These are phyloP conservation scores for Pulicaria dysenterica DNA, from an alignment of 129 eudicot genomes.

Conservation along the genomic window DNA sequence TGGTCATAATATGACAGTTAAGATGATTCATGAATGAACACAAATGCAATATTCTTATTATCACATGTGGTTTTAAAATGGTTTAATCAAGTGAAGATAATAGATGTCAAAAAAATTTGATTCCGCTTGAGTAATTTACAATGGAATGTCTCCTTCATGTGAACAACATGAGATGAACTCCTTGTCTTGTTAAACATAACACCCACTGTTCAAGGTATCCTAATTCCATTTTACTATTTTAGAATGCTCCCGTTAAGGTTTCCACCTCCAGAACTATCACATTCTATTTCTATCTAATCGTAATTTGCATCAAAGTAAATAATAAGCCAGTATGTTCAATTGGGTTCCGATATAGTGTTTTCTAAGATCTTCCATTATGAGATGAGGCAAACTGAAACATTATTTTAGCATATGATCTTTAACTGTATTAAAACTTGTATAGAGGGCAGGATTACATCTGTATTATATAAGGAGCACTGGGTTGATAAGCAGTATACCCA, in stretches of 20 bases:
- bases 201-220: too few species aligned
- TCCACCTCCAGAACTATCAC: too few species aligned
- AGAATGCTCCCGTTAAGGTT: too few species aligned
- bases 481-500: conserved; percentile 4
- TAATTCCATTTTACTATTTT: too few species aligned
- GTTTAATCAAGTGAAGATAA: conserved; percentile 16
- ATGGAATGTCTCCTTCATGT: conserved; percentile 1
- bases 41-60: background rate
- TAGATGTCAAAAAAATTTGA: conserved; percentile 3
- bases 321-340: background rate
- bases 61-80: conserved; percentile 3
- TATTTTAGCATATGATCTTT: background rate
- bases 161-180: too few species aligned
- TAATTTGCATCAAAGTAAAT: too few species aligned
- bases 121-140: background rate
- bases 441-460: background rate
- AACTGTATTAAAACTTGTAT: background rate
- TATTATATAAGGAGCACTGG: background rate
- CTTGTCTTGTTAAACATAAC: too few species aligned
- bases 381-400: background rate
- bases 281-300: too few species aligned
- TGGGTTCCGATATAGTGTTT: too few species aligned
- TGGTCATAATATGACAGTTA: conserved; percentile 17
- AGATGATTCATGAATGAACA: conserved; percentile 10
- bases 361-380: background rate